A percentile compares a stretch with the other conserved stretches of the same genome.
phyloP scores from a whole-genome alignment of 441 rosid species.

The Bruguiera hainesii region DNA sequence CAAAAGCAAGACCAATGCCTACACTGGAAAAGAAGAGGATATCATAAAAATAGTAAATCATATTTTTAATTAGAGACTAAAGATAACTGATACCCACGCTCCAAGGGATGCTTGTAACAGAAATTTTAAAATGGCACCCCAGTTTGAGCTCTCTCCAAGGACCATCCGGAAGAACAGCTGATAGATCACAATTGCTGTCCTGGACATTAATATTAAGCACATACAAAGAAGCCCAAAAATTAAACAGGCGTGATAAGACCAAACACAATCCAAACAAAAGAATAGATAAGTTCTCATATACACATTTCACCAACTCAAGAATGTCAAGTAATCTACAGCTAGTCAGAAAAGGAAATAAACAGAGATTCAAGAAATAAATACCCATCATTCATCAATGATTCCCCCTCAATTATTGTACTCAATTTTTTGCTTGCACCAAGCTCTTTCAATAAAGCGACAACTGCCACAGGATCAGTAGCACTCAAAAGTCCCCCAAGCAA shows the following conservation, averaged over 20 bases:
- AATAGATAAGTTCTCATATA: constrained; percentile 1
- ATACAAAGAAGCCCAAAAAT: constrained; percentile 21
- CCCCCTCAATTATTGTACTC: constrained; percentile 91
- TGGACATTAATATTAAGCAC: constrained; percentile 33
- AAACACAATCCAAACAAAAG: not conserved
- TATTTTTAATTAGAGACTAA: constrained; percentile 7
- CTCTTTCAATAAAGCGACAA: constrained; percentile 86
- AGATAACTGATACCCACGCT: constrained; percentile 61
- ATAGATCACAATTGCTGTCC: constrained; percentile 89
- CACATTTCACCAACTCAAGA: constrained; percentile 9
- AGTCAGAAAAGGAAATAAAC: constrained; percentile 9
- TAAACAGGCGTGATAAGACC: constrained; percentile 10
- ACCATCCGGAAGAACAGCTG: constrained; percentile 87
- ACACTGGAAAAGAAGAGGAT: constrained; percentile 54
- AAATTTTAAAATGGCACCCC: constrained; percentile 61
- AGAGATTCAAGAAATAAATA: constrained; percentile 29
- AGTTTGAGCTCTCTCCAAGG: constrained; percentile 56
- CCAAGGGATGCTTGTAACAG: constrained; percentile 68
- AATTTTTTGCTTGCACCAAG: constrained; percentile 95
- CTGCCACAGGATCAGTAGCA: constrained; percentile 98
- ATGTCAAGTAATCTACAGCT: constrained; percentile 2
- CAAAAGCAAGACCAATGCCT: constrained; percentile 85
- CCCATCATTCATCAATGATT: constrained; percentile 99
- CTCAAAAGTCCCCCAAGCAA: constrained; percentile 91
- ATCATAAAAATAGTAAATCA: constrained; percentile 25